A percentile compares a stretch with the other conserved stretches of the same genome.
These are phyloP conservation scores for Alternaria metachromatica DNA, from an alignment of 2,329 filamentous ascomycete species.

Conservation along the genomic window DNA sequence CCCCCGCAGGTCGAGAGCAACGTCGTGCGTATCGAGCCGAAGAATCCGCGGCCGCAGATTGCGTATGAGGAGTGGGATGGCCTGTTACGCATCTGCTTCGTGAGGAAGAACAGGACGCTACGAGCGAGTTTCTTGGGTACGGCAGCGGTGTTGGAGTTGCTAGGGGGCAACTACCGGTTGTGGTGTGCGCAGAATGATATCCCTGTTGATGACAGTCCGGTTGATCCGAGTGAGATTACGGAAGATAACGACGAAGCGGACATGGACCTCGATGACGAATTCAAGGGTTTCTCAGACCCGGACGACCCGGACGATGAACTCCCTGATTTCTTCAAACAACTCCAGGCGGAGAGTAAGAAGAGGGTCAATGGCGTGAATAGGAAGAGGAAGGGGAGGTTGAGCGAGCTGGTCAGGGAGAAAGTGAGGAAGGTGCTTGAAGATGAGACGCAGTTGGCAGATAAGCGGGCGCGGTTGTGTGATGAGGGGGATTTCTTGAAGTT, in stretches of 20 bases:
- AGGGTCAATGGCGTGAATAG: slow-evolving; percentile 59
- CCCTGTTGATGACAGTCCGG: slow-evolving; percentile 68
- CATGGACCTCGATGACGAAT: slow-evolving; percentile 60
- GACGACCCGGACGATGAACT: slow-evolving; percentile 71
- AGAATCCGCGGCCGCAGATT: slow-evolving; percentile 83
- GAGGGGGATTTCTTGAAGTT: slow-evolving; percentile 90
- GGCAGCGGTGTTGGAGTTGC: slow-evolving; percentile 78
- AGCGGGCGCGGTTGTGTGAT: slow-evolving; percentile 83
- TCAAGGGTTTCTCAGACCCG: slow-evolving; percentile 59
- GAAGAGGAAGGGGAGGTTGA: slow-evolving; percentile 80
- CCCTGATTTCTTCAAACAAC: slow-evolving; percentile 84
- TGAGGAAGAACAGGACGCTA: slow-evolving; percentile 89
- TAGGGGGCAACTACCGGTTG: slow-evolving; percentile 87
- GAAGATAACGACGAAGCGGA: slow-evolving; percentile 53
- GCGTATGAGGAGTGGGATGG: slow-evolving; percentile 97
- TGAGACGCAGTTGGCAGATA: slow-evolving; percentile 79
- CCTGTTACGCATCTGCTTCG: slow-evolving; percentile 80
- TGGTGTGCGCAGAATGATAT: slow-evolving; percentile 90
- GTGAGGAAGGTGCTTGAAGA: slow-evolving; percentile 83
- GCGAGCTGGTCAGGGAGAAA: slow-evolving; percentile 83
- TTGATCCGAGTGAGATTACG: slow-evolving; percentile 34
- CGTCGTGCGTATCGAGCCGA: slow-evolving; percentile 88
- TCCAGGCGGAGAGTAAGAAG: slow-evolving; percentile 51
- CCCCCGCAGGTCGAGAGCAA: slow-evolving; percentile 91
- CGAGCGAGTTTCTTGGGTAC: slow-evolving; percentile 81